Conservation (phyloP, 345 rosid genomes). For the Camelina neglecta region DNA sequence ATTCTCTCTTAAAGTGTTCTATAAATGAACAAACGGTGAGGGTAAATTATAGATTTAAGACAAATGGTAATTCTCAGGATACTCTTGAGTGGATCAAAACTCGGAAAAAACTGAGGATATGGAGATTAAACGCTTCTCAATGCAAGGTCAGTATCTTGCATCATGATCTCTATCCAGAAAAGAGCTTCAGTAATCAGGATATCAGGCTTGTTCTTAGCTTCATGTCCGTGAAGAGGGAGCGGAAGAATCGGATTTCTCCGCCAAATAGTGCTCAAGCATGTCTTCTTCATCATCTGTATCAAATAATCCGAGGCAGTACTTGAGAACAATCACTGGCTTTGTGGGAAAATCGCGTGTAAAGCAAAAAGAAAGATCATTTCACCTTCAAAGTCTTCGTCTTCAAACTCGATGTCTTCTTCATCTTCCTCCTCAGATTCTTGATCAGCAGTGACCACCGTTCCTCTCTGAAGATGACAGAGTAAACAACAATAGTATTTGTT, state of each 20-base stretch:
- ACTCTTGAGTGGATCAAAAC: slow-evolving; percentile 38
- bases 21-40: slow-evolving; percentile 24
- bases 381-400: slow-evolving; percentile 97
- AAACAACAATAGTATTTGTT: neutral
- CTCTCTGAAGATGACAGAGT: slow-evolving; percentile 62
- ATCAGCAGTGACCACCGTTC: slow-evolving; percentile 55
- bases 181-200: slow-evolving; percentile 9
- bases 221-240: slow-evolving; percentile 59
- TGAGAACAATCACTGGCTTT: slow-evolving; percentile 13
- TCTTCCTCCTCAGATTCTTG: slow-evolving; percentile 74
- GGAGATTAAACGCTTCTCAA: slow-evolving; percentile 28
- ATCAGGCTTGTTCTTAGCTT: slow-evolving; percentile 38
- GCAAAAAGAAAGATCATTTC: slow-evolving; percentile 21
- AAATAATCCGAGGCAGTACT: neutral
- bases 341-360: neutral
- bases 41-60: neutral
- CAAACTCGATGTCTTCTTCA: slow-evolving; percentile 89
- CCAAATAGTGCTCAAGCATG: slow-evolving; percentile 93
- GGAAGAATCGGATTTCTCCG: slow-evolving; percentile 79
- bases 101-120: slow-evolving; percentile 34
- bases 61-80: slow-evolving; percentile 25
- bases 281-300: slow-evolving; percentile 87
- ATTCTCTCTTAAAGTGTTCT: slow-evolving; percentile 26
- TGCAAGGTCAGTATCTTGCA: slow-evolving; percentile 25
- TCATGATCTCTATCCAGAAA: slow-evolving; percentile 34